phyloP scores from a whole-genome alignment of 345 rosid genomes.

The Moringa oleifera region DNA sequence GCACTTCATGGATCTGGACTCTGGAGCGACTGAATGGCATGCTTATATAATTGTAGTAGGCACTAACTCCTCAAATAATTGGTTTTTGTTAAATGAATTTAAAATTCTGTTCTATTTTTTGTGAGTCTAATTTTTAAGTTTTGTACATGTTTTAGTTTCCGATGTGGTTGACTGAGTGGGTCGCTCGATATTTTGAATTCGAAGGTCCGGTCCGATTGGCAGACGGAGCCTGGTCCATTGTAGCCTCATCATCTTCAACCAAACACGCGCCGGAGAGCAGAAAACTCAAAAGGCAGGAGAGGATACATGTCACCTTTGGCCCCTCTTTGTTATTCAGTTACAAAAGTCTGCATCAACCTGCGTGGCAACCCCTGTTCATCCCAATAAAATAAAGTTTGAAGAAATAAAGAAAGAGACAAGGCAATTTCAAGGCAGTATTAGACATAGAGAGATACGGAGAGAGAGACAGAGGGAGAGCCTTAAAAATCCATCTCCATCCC shows the following conservation, averaged over 20 bases:
- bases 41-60: no score
- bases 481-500: slow-evolving; percentile 23
- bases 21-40: not conserved
- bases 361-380: slow-evolving; percentile 1
- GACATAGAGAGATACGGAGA: slow-evolving; percentile 8
- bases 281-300: not conserved
- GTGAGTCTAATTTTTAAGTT: no score
- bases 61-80: no score
- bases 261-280: not conserved
- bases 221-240: no score
- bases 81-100: no score
- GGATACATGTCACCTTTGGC: not conserved
- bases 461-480: slow-evolving; percentile 10
- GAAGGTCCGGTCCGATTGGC: not conserved
- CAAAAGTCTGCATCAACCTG: slow-evolving; percentile 21
- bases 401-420: slow-evolving; percentile 3
- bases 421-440: not conserved
- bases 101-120: no score
- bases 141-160: no score
- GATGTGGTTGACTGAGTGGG: no score
- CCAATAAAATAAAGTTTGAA: slow-evolving; percentile 16
- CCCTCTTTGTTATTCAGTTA: slow-evolving; percentile 5
- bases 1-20: no score
- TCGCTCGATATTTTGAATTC: no score
- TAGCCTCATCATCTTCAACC: no score